Evolutionary conservation across 1,139 yeast species (phyloP).

Genomic region (Yarrowia galli): DNA sequence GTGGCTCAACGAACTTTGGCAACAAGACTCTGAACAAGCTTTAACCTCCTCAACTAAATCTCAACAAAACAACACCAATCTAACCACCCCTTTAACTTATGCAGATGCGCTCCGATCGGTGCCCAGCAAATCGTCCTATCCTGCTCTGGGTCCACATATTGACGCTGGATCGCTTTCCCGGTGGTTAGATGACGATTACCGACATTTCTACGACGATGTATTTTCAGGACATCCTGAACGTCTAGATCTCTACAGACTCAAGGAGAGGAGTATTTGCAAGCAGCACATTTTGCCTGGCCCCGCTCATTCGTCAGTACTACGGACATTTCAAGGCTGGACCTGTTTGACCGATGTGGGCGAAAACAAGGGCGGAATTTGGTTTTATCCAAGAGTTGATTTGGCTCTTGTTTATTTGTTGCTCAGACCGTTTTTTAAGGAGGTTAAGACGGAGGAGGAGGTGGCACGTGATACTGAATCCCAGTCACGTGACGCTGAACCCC

Average conservation of each 20-base stretch:
- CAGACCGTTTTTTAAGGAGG: constrained; percentile 5
- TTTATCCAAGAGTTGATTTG: neutral
- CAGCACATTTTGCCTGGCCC: constrained; percentile 2
- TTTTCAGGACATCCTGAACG: constrained; percentile 3
- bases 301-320: neutral
- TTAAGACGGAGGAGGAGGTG: neutral
- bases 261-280: neutral
- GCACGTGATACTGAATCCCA: neutral
- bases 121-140: neutral
- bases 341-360: constrained; percentile 18
- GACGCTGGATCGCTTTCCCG: constrained; percentile 11
- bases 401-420: neutral
- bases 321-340: constrained; percentile 24
- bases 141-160: constrained; percentile 14
- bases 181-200: constrained; percentile 7
- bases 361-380: constrained; percentile 11
- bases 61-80: neutral
- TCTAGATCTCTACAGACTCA: constrained; percentile 13
- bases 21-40: neutral
- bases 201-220: neutral
- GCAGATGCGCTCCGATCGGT: constrained; percentile 12
- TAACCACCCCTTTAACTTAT: constrained; percentile 4
- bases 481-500: neutral
- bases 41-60: neutral
- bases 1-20: constrained; percentile 23